Base-by-base conservation (phyloP, 345 rosid genomes). In the Corchorus olitorius region DNA sequence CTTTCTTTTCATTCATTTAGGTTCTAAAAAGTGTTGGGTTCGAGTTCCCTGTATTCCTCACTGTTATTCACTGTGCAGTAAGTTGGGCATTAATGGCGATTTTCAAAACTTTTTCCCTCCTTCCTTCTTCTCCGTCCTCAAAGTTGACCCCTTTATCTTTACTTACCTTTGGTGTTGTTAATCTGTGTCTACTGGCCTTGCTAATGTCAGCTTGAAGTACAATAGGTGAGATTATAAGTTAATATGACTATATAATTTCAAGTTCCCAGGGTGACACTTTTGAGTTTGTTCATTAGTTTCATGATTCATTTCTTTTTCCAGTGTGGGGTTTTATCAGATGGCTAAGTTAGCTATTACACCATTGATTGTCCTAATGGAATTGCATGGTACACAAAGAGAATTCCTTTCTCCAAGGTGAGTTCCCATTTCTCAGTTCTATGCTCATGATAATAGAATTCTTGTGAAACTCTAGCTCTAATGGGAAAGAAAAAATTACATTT, bases 131-230 rank as follows among this genome's bases (percentile, higher is more conserved):
- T 6, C 91, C 98, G 76, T 84, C 97, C 56, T 77, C 98, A 2
- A 89, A 91, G 84, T 84, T 92, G 2, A 80, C 83, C 39, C 83
- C 74, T 71, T 81, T 89, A 22, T 80, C 90, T 9, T 84, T 96
- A 45, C 87, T 89, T 66, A 83, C 92, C 80, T 92, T 96, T 45
- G 99, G 97, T 11, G 70, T 91, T 54, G 99, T 92, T 8, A 93
- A 93, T 93, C 97, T 20, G 78, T 96, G 46, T 93, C 98, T 37
- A 96, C 99, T 7, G 98, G 98, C 63, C 94, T 96, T 10, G 99
- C 99, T 83, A 96, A 93, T 82, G 95, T 96, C 76, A 96, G 99
- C 90, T 88, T 96, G 83, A 96, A 93, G 88, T 92, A 93, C 81
- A 96, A 96, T 77, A 96, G 97, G 99, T 96, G 73, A 54, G 78